Percentiles rank a stretch among this genome's conserved stretches.
Evolutionary conservation across 2,329 filamentous ascomycete species (phyloP).

Genomic region (Zalaria obscura): DNA sequence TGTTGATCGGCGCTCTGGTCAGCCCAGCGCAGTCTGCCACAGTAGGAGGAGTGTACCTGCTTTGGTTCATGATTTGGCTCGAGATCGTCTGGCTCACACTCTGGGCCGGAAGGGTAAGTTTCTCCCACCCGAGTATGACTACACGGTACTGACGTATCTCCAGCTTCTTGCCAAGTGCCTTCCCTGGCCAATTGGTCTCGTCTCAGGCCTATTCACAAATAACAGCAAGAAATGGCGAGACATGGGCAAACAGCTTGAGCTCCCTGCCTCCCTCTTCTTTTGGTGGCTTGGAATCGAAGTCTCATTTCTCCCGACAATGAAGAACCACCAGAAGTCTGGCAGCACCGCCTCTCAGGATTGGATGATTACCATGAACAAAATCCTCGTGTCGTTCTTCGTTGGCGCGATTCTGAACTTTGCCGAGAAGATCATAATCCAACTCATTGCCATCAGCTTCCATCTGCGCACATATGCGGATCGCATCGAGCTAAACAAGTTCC

Average conservation of each 20-base stretch:
- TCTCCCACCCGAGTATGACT: constrained; percentile 20
- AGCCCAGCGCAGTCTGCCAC: constrained; percentile 33
- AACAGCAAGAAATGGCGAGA: constrained; percentile 89
- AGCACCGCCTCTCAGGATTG: constrained; percentile 42
- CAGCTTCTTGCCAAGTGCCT: constrained; percentile 48
- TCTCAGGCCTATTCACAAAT: constrained; percentile 68
- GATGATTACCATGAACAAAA: constrained; percentile 70
- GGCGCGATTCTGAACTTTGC: constrained; percentile 65
- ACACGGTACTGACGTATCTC: neutral
- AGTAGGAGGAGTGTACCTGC: constrained; percentile 59
- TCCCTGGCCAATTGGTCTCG: constrained; percentile 44
- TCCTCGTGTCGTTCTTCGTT: constrained; percentile 76
- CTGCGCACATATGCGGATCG: constrained; percentile 77
- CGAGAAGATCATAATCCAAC: constrained; percentile 88
- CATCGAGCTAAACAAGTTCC: constrained; percentile 85
- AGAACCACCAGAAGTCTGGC: constrained; percentile 45
- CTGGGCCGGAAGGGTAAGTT: constrained; percentile 53
- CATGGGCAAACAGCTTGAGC: constrained; percentile 69
- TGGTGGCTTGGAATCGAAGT: constrained; percentile 82
- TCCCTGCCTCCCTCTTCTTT: constrained; percentile 75
- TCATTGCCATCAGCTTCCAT: constrained; percentile 90
- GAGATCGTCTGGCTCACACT: constrained; percentile 86
- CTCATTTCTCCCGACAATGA: constrained; percentile 74
- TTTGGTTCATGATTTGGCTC: constrained; percentile 94
- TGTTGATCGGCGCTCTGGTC: constrained; percentile 48